Conservation (phyloP, 2,329 filamentous ascomycete species). For the Chaetoscypha palmicola region DNA sequence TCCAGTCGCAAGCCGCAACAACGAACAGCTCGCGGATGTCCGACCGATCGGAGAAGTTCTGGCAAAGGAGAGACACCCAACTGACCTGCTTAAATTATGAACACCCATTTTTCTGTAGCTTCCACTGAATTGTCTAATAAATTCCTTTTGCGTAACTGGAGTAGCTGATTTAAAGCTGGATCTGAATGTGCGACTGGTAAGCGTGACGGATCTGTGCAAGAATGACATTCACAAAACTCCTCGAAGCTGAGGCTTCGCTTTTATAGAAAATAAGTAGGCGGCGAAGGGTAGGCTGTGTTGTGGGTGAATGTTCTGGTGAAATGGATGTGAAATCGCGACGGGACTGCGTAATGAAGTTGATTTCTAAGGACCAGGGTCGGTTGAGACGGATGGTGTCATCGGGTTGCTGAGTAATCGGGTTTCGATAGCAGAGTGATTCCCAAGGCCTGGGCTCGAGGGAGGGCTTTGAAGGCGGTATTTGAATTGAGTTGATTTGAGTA, state of each 20-base stretch:
- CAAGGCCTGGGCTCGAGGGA: too few relatives aligned
- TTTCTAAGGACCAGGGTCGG: constrained; percentile 9
- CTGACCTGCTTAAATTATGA: constrained; percentile 37
- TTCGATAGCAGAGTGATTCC: too few relatives aligned
- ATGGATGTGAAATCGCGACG: background rate
- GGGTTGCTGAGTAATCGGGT: constrained; percentile 2
- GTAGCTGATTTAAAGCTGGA: constrained; percentile 5
- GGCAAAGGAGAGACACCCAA: background rate
- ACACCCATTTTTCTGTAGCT: constrained; percentile 39
- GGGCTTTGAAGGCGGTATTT: background rate
- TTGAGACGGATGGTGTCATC: background rate
- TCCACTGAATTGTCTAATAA: constrained; percentile 31
- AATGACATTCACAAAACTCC: constrained; percentile 18
- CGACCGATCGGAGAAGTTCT: too few relatives aligned
- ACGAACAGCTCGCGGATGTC: background rate
- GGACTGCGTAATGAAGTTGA: constrained; percentile 4
- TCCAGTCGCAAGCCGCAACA: background rate
- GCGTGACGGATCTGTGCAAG: constrained; percentile 12
- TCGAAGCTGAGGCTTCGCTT: too few relatives aligned
- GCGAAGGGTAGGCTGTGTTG: too few relatives aligned
- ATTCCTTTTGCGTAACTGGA: constrained; percentile 1
- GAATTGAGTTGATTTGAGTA: background rate
- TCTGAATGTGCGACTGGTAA: constrained; percentile 11
- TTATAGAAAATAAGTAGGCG: too few relatives aligned
- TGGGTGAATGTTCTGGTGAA: background rate